Evolutionary conservation across 2,329 filamentous ascomycete species (phyloP), one percentile per base, ranked within the genome.

Genomic region (Rhynchosporium secalis): DNA sequence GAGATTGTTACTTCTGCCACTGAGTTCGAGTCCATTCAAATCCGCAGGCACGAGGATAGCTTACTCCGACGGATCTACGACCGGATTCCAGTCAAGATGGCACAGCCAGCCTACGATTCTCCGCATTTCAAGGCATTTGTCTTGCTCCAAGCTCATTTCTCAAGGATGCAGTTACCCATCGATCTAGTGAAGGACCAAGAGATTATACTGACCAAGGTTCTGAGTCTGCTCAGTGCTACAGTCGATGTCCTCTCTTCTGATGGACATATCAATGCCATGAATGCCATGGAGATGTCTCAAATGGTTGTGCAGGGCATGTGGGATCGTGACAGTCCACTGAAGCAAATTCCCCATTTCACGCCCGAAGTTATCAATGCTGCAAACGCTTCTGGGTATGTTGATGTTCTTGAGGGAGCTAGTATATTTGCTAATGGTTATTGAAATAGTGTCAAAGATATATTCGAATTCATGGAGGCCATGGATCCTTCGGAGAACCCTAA

Each of bases 291-390:
- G 76, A 92, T 99, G 85, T 96, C 91, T 12, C 95, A 99, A 75
- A 99, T 99, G 95, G 91, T 96, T 58, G 93, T 99, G 3, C 95
- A 99, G 78, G 93, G 90, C 56, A 96, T 98, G 91, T 99, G 95
- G 95, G 94, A 99, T 78, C 90, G 93, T 62, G 95, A 99, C 76
- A 96, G 91, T 71, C 93, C 95, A 45, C 83, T 99, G 69, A 97
- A 97, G 80, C 95, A 99, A 77, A 97, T 99, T 72, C 95, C 95
- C 69, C 92, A 98, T 79, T 98, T 98, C 75, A 86, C 88, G 15
- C 85, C 88, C 43, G 88, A 94, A 65, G 88, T 90, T 56, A 88
- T 98, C 69, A 90, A 94, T 76, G 89, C 86, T 67, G 92, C 91
- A 49, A 90, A 90, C 72, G 87, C 90, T 62, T 90, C 87, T 74